Evolutionary conservation across 1,284 basidiomycete genomes (phyloP).

Genomic region (Vanrija pseudolonga): DNA sequence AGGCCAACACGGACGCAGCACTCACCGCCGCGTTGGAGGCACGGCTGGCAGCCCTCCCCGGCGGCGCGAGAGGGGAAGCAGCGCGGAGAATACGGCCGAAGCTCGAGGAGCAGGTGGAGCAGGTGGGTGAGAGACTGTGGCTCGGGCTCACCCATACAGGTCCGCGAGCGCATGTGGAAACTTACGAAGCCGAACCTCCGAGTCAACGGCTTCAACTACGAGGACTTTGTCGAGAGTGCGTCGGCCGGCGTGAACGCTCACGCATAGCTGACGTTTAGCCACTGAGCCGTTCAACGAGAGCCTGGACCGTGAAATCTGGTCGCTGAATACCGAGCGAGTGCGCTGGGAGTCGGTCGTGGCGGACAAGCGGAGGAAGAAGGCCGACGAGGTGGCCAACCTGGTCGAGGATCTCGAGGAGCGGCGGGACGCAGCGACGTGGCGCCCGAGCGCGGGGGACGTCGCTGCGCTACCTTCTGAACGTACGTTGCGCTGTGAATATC

Average conservation of each 20-base stretch:
- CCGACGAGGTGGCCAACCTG: constrained; percentile 55
- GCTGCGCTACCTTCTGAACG: neutral
- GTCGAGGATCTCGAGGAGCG: constrained; percentile 55
- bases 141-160: neutral
- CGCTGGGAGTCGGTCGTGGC: constrained; percentile 65
- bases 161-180: constrained; percentile 49
- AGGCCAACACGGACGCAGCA: constrained; percentile 29
- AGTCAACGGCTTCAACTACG: constrained; percentile 72
- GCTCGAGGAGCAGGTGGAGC: constrained; percentile 35
- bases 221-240: constrained; percentile 57
- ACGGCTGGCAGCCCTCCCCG: constrained; percentile 35
- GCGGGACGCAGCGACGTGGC: constrained; percentile 51
- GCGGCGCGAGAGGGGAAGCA: constrained; percentile 31
- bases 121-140: constrained; percentile 15
- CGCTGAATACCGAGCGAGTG: constrained; percentile 62
- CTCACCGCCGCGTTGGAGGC: constrained; percentile 30
- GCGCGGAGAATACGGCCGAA: constrained; percentile 31
- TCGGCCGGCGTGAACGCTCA: neutral
- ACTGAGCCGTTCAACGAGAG: constrained; percentile 75
- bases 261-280: constrained; percentile 52
- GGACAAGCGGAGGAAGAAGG: constrained; percentile 59
- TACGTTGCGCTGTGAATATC: too few relatives aligned
- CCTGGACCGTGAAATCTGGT: constrained; percentile 68
- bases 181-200: constrained; percentile 67
- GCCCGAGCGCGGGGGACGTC: constrained; percentile 30